Evolutionary conservation across 2,329 filamentous ascomycete genomes (phyloP).

Genomic region (Venturia pyrina): DNA sequence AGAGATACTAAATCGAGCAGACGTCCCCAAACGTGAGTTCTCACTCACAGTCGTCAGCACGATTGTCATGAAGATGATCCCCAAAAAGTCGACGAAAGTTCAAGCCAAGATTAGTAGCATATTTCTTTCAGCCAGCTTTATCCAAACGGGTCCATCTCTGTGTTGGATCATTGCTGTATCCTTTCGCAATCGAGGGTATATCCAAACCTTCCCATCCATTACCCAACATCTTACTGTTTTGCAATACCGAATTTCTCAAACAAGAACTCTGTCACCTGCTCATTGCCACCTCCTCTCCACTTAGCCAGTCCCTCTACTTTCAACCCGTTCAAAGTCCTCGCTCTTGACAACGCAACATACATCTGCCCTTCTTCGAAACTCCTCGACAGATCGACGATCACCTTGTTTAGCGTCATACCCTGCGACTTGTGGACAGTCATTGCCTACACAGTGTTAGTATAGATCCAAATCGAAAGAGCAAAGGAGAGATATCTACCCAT

Average conservation of each 20-base stretch:
- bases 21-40: too few species aligned
- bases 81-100: too few species aligned
- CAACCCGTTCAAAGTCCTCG: slow-evolving; percentile 41
- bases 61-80: too few species aligned
- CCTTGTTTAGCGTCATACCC: slow-evolving; percentile 51
- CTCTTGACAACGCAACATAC: slow-evolving; percentile 53
- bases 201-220: background rate
- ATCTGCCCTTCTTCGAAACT: slow-evolving; percentile 49
- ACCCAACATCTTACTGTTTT: background rate
- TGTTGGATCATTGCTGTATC: background rate
- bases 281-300: slow-evolving; percentile 20
- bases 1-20: too few species aligned
- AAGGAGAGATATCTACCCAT: slow-evolving; percentile 28
- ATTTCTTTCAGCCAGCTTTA: background rate
- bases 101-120: background rate
- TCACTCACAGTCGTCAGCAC: too few species aligned
- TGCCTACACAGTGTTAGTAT: slow-evolving; percentile 24
- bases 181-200: background rate
- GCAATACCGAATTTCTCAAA: slow-evolving; percentile 18
- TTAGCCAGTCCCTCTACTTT: slow-evolving; percentile 26
- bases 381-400: slow-evolving; percentile 42
- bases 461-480: too few species aligned
- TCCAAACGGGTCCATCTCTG: background rate
- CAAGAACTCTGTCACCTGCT: slow-evolving; percentile 27
- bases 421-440: slow-evolving; percentile 55